Base-by-base conservation (phyloP, 306 rosid species). In the Quercus bicolor region DNA sequence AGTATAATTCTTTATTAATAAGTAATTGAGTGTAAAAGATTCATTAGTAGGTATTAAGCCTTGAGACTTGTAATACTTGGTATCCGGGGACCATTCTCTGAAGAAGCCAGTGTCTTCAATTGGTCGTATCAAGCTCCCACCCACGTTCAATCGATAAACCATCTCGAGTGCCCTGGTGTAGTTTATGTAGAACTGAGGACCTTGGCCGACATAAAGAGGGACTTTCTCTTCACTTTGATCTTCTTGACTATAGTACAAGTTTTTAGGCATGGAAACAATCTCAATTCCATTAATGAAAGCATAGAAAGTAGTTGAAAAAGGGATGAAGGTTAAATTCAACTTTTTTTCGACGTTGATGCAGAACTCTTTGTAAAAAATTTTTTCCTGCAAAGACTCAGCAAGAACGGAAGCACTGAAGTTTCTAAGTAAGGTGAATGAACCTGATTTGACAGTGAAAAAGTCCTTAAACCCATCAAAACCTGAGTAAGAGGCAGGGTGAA, bases 401-500 rank as follows among this genome's bases (percentile, higher is more conserved):
- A 12, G 0, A 7, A 28, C 1, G 11, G 60, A 56, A 56, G 60
- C 60, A 56, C 12, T 56, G 60, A 56, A 56, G 26, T 56, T 56
- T n/a, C 23, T 56, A 6, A 56, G 60, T 56, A 56, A 56, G 60
- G 23, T 56, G 23, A 56, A 56, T 0, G 60, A 56, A 56, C 20
- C 20, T 7, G 60, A 1, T 56, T 56, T 56, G 23, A 56, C 60
- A 18, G 60, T 56, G 60, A 56, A 56, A 8, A 6, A 56, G 24
- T 6, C 60, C 1, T 5, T 1, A 21, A 78, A 81, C 33, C 71
- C 45, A 23, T 68, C 66, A 29, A 75, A 21, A 33, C 79, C 28
- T 60, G 15, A 45, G 68, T 60, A 86, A 9, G 80, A 54, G 61
- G 68, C 53, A 3, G 84, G 76, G 78, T 45, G 73, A 73, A 86